These are phyloP conservation scores for Cladosporium colombiae DNA, from an alignment of 2,329 filamentous ascomycete species.

Conservation along the genomic window DNA sequence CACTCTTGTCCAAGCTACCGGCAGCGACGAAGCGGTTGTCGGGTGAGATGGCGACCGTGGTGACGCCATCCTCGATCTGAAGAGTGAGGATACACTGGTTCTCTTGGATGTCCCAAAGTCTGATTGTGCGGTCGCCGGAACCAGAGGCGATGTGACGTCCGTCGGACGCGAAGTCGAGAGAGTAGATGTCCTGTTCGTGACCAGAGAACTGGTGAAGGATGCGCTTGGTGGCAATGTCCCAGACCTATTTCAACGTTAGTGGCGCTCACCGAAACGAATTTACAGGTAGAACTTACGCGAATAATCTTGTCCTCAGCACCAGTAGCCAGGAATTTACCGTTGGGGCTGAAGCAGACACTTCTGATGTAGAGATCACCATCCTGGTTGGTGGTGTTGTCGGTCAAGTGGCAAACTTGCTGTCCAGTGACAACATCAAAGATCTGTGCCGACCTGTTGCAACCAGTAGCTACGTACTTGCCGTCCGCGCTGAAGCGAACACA, in stretches of 20 bases:
- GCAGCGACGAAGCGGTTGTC: slow-evolving; percentile 93
- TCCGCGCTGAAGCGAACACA: slow-evolving; percentile 96
- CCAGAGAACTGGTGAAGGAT: slow-evolving; percentile 95
- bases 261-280: not conserved
- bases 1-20: slow-evolving; percentile 94
- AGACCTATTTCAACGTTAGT: slow-evolving; percentile 62
- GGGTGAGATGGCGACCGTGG: slow-evolving; percentile 94
- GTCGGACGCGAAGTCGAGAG: slow-evolving; percentile 89
- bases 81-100: slow-evolving; percentile 80
- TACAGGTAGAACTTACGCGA: slow-evolving; percentile 44
- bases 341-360: slow-evolving; percentile 97
- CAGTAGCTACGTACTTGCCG: slow-evolving; percentile 92
- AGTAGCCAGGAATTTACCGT: slow-evolving; percentile 89
- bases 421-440: slow-evolving; percentile 93
- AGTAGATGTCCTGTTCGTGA: slow-evolving; percentile 98
- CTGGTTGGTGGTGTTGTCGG: slow-evolving; percentile 84
- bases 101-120: slow-evolving; percentile 92
- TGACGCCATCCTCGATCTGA: slow-evolving; percentile 94
- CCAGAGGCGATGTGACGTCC: slow-evolving; percentile 94
- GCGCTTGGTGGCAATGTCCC: slow-evolving; percentile 81
- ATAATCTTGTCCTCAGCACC: slow-evolving; percentile 98
- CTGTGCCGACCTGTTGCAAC: slow-evolving; percentile 98
- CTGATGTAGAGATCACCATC: slow-evolving; percentile 94
- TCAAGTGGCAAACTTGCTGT: slow-evolving; percentile 82
- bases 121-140: slow-evolving; percentile 89